Conservation (phyloP, 2,329 filamentous ascomycete species). For the Metarhizium humberi region DNA sequence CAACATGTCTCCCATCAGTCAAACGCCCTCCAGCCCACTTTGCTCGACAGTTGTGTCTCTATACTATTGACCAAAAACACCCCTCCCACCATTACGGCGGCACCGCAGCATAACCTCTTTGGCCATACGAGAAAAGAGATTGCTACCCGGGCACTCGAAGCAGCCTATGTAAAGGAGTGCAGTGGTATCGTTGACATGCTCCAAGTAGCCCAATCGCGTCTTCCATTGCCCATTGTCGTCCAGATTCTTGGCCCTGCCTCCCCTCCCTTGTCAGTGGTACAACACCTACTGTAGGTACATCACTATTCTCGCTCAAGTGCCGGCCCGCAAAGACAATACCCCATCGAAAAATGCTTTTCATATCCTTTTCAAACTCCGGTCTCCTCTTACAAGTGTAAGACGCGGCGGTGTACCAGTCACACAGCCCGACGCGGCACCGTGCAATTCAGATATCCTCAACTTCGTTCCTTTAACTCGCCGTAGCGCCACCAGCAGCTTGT, state of each 20-base stretch:
- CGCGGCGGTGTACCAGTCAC: background rate
- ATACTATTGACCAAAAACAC: background rate
- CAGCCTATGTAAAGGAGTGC: background rate
- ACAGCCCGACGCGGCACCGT: background rate
- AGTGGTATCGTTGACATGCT: background rate
- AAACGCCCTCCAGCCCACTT: background rate
- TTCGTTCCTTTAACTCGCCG: slow-evolving; percentile 6
- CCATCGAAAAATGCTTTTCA: slow-evolving; percentile 3
- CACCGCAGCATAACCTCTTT: background rate
- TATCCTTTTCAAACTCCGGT: background rate
- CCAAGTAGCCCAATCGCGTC: background rate
- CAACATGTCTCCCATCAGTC: background rate
- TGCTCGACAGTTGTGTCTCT: background rate
- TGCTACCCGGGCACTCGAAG: background rate
- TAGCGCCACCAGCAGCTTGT: background rate
- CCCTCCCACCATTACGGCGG: background rate
- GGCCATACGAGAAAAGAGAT: background rate
- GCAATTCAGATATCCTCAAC: background rate
- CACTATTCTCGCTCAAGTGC: background rate
- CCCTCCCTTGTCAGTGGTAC: background rate
- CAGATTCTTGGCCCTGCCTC: background rate
- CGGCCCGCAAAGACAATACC: background rate
- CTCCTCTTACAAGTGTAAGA: background rate
- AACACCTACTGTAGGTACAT: background rate
- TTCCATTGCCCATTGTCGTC: background rate